Evolutionary conservation across 345 rosid genomes (phyloP).

Genomic region (Euphorbia pulcherrima): DNA sequence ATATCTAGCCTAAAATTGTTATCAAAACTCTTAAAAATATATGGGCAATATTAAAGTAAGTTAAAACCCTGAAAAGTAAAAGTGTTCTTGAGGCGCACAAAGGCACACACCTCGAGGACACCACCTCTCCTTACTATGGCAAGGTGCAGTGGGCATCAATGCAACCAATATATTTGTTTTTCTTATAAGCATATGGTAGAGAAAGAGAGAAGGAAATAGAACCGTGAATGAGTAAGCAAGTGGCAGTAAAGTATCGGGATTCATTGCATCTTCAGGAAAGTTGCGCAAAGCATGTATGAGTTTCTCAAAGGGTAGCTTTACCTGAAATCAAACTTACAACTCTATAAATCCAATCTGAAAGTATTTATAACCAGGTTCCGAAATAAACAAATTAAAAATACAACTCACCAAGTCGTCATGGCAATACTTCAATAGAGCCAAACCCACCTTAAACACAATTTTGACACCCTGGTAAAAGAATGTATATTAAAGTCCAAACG

Average conservation of each 20-base stretch:
- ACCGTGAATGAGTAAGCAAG: constrained; percentile 90
- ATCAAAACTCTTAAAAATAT: no score
- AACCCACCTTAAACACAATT: constrained; percentile 88
- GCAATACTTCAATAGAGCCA: constrained; percentile 68
- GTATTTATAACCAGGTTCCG: background rate
- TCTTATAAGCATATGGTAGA: background rate
- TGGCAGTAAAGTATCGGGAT: constrained; percentile 84
- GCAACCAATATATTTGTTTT: background rate
- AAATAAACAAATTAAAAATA: constrained; percentile 7
- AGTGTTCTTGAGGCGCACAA: no score
- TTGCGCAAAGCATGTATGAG: constrained; percentile 84
- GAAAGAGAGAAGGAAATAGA: constrained; percentile 6
- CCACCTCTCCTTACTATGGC: no score
- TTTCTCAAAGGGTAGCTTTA: constrained; percentile 85
- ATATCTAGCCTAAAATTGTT: no score
- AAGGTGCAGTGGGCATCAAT: no score
- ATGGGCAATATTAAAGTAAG: no score
- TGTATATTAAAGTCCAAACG: constrained; percentile 2
- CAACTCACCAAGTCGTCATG: constrained; percentile 92
- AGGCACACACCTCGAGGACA: no score
- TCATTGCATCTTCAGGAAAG: constrained; percentile 88
- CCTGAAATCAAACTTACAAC: constrained; percentile 28
- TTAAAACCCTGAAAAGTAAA: no score
- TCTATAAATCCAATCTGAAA: constrained; percentile 2
- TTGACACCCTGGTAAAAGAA: constrained; percentile 68